Base-by-base conservation (phyloP, 2,329 filamentous ascomycete genomes). In the Fusarium chaquense region DNA sequence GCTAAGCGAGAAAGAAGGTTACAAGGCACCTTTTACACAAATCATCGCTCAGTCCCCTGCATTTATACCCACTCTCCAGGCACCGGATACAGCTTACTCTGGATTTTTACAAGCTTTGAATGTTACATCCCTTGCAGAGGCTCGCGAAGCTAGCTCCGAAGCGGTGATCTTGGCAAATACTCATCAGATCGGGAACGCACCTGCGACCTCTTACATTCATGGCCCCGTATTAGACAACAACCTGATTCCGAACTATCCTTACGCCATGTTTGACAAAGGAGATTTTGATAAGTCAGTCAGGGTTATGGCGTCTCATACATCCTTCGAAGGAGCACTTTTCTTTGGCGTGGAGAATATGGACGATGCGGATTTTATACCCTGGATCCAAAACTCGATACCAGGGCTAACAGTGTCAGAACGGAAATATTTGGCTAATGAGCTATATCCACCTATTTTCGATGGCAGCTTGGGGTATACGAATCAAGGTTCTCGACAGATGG, bases 231-330 rank as follows among this genome's bases (percentile, higher is more conserved):
- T 33, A 12, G 50, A 60, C 7, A 11, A 36, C 4, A 54, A 30
- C 2, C 24, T 60, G 6, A 30, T 60, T 2, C 50, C 45, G 0
- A 33, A 35, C 6, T 52, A 43, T 11, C 61, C 56, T 1, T 45
- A 38, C 13, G 12, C 32, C 13, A 36, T 64, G 20, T 49, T 64
- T 1, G 6, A 6, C 15, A 20, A 36, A 2, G 61, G 56, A 3
- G 1, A 49, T 2, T 61, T 50, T 10, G 55, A 60, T 13, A 60
- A 47, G 6, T 64, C 56, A 20, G 61, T 65, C 3, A 63, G 55
- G 18, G 22, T 51, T 1, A 22, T 62, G 22, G 18, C 53, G 2
- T 44, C 44, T 2, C 50, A 41, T 4, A 63, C 49, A 11, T 22
- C 30, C 4, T 46, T 58, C 1, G 50, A 63, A 5, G 32, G 35